Percentiles rank a stretch among this genome's conserved stretches.
phyloP scores from a whole-genome alignment of 495 filamentous ascomycete genomes.

The Xylaria longipes region DNA sequence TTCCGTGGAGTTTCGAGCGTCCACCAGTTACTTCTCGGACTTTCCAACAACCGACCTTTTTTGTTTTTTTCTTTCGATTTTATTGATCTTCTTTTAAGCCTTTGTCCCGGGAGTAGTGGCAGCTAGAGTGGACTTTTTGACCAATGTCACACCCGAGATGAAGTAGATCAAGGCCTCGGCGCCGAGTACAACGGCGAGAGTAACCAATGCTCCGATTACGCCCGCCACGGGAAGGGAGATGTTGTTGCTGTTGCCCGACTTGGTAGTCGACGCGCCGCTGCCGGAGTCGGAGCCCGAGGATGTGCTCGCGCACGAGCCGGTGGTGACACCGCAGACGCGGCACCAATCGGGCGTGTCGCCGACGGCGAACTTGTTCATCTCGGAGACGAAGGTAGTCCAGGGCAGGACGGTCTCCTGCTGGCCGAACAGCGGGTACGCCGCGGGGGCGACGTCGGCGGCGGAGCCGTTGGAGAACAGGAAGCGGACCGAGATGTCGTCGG shows the following conservation, averaged over 20 bases:
- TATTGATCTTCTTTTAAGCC: neutral
- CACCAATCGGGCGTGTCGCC: slow-evolving; percentile 72
- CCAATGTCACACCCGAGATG: slow-evolving; percentile 43
- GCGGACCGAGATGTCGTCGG: slow-evolving; percentile 70
- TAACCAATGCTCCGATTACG: slow-evolving; percentile 58
- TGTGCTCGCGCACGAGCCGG: slow-evolving; percentile 61
- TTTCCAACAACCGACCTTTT: neutral
- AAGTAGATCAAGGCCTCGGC: slow-evolving; percentile 49
- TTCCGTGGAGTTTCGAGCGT: neutral
- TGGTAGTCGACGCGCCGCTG: slow-evolving; percentile 9
- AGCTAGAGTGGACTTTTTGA: slow-evolving; percentile 42
- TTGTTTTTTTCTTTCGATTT: neutral
- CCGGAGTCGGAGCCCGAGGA: slow-evolving; percentile 23
- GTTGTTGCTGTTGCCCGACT: slow-evolving; percentile 19
- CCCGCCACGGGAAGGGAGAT: slow-evolving; percentile 59
- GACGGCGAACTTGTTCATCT: slow-evolving; percentile 68
- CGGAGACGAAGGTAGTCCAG: slow-evolving; percentile 66
- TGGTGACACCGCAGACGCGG: slow-evolving; percentile 64
- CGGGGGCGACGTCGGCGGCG: slow-evolving; percentile 42
- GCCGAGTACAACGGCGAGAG: slow-evolving; percentile 51
- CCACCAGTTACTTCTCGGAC: neutral
- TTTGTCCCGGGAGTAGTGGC: slow-evolving; percentile 2
- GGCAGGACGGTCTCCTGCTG: slow-evolving; percentile 57
- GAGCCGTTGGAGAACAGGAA: slow-evolving; percentile 82
- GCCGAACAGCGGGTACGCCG: slow-evolving; percentile 71